Conservation (phyloP, 257 asterid genomes). For the Rauvolfia tetraphylla region DNA sequence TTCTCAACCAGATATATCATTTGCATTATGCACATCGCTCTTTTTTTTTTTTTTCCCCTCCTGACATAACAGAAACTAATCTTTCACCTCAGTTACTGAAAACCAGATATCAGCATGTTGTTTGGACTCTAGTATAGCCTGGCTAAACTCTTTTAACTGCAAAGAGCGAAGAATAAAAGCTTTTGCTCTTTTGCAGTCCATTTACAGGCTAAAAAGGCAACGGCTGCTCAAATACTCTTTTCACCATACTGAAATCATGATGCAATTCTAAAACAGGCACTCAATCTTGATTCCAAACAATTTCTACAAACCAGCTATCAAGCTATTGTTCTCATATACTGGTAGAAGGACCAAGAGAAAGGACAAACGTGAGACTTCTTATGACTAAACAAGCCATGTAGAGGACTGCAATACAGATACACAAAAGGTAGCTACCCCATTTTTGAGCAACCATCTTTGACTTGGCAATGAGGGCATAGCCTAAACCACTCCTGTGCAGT, state of each 20-base stretch:
- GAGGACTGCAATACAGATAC: not conserved
- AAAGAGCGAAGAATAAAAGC: not conserved
- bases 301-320: not conserved
- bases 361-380: not conserved
- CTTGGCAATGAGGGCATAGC: slow-evolving; percentile 60
- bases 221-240: not conserved
- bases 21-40: too few species aligned
- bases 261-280: not conserved
- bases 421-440: slow-evolving; percentile 57
- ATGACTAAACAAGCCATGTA: not conserved
- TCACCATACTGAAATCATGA: not conserved
- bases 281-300: not conserved
- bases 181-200: not conserved
- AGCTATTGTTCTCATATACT: not conserved
- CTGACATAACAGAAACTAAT: too few species aligned
- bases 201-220: not conserved
- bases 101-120: not conserved
- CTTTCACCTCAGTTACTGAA: too few species aligned
- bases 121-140: not conserved
- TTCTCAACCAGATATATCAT: too few species aligned
- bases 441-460: slow-evolving; percentile 68
- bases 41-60: too few species aligned
- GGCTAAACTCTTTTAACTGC: not conserved
- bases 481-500: slow-evolving; percentile 80
- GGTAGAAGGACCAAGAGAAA: not conserved